phyloP scores from a whole-genome alignment of 768 basidiomycete species.

The Naganishia kalamii region DNA sequence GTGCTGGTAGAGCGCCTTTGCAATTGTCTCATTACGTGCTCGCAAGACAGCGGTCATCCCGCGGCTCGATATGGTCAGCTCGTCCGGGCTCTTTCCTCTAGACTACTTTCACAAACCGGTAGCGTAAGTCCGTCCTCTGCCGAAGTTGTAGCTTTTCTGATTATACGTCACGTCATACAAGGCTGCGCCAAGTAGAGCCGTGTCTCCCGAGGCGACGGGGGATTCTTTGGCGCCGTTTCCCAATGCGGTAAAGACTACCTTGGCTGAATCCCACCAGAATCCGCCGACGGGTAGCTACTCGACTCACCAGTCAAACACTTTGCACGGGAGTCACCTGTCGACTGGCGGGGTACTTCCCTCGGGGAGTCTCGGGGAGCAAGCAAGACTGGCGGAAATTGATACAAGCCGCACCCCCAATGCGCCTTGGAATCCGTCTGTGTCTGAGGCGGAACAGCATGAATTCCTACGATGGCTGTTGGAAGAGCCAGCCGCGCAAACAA shows the following conservation, averaged over 20 bases:
- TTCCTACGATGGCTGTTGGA: constrained; percentile 20
- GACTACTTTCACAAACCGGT: constrained; percentile 35
- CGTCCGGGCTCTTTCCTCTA: constrained; percentile 37
- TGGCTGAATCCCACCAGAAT: not conserved
- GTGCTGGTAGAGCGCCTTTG: constrained; percentile 38
- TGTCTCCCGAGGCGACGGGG: constrained; percentile 13
- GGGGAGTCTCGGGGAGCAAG: not conserved
- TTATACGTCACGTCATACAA: not conserved
- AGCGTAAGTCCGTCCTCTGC: constrained; percentile 28
- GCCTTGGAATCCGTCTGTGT: not conserved
- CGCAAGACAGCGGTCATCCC: constrained; percentile 38
- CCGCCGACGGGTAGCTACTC: not conserved
- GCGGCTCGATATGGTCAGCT: constrained; percentile 39
- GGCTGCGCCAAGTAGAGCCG: constrained; percentile 16
- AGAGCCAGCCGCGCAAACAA: constrained; percentile 23
- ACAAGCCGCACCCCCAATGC: not conserved
- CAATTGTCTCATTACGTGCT: constrained; percentile 34
- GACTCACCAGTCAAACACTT: not conserved
- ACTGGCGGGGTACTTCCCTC: not conserved
- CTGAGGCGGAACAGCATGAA: not conserved
- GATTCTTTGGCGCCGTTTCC: no score
- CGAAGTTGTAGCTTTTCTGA: not conserved
- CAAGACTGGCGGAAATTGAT: not conserved
- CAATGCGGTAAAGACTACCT: not conserved
- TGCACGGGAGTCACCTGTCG: not conserved